Evolutionary conservation across 768 basidiomycete genomes (phyloP).

Genomic region (Naganishia vaughanmartiniae): DNA sequence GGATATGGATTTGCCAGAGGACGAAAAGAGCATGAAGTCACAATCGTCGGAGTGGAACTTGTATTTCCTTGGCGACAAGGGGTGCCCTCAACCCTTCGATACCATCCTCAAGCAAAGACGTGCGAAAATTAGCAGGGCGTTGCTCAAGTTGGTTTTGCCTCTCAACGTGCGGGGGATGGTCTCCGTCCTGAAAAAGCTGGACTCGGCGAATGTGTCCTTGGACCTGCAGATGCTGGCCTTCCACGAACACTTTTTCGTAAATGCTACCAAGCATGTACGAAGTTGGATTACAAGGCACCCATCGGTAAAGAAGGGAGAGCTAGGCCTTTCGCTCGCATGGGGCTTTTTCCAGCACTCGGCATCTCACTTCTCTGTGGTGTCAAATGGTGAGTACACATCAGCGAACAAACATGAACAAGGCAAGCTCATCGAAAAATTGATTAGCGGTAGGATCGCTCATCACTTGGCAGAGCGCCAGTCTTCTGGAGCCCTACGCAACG

Average conservation of each 20-base stretch:
- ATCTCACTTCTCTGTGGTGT: not conserved
- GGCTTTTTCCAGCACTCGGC: not conserved
- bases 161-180: not conserved
- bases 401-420: no score
- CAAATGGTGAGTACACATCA: not conserved
- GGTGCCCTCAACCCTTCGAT: not conserved
- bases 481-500: not conserved
- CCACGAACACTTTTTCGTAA: not conserved
- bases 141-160: not conserved
- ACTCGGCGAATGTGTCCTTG: not conserved
- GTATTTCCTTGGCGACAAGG: not conserved
- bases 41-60: slow-evolving; percentile 1
- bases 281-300: not conserved
- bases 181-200: not conserved
- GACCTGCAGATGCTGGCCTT: not conserved
- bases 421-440: not conserved
- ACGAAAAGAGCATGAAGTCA: not conserved
- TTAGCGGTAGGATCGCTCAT: not conserved
- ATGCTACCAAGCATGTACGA: not conserved
- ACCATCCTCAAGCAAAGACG: not conserved
- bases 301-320: not conserved
- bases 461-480: not conserved
- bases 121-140: not conserved
- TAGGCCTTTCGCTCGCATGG: not conserved
- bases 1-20: not conserved